Conservation (phyloP, 164 flowering plant genomes). For the Stephania cephalantha region DNA sequence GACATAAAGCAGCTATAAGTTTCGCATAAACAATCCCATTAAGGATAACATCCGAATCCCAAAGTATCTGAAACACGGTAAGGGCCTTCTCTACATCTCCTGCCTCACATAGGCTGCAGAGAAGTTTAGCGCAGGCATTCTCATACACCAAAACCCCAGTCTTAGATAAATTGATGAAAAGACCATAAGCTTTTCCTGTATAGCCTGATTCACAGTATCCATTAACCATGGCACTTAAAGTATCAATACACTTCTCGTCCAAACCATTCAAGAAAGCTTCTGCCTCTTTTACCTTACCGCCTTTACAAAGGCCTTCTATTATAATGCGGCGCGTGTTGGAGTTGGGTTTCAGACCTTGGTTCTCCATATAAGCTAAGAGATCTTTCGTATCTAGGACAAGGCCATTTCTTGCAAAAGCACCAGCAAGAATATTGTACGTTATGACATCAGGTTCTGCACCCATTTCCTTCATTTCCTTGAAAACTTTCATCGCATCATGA, state of each 20-base stretch:
- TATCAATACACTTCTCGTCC: conserved; percentile 35
- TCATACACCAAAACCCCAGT: conserved; percentile 24
- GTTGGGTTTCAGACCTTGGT: conserved; percentile 43
- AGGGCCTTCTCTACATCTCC: conserved; percentile 39
- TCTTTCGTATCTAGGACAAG: conserved; percentile 24
- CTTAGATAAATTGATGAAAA: conserved; percentile 34
- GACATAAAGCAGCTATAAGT: conserved; percentile 50
- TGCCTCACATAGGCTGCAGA: conserved; percentile 37
- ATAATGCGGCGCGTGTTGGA: conserved; percentile 35
- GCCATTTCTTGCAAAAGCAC: conserved; percentile 53
- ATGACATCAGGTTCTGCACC: conserved; percentile 53
- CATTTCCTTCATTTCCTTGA: conserved; percentile 39
- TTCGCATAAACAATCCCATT: conserved; percentile 28
- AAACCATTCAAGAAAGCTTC: conserved; percentile 37
- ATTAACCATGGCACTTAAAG: conserved; percentile 51
- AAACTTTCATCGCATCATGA: conserved; percentile 36
- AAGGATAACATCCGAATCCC: conserved; percentile 26
- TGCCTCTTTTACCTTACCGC: conserved; percentile 62
- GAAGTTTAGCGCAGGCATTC: conserved; percentile 38
- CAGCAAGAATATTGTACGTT: conserved; percentile 53
- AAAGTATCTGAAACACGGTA: conserved; percentile 28
- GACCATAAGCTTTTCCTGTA: conserved; percentile 35
- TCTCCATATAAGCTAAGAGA: conserved; percentile 42
- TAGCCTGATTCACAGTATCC: conserved; percentile 56
- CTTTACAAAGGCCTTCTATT: conserved; percentile 65